Evolutionary conservation across 169 alveolate species (phyloP).

Genomic region (Eimeria falciformis): DNA sequence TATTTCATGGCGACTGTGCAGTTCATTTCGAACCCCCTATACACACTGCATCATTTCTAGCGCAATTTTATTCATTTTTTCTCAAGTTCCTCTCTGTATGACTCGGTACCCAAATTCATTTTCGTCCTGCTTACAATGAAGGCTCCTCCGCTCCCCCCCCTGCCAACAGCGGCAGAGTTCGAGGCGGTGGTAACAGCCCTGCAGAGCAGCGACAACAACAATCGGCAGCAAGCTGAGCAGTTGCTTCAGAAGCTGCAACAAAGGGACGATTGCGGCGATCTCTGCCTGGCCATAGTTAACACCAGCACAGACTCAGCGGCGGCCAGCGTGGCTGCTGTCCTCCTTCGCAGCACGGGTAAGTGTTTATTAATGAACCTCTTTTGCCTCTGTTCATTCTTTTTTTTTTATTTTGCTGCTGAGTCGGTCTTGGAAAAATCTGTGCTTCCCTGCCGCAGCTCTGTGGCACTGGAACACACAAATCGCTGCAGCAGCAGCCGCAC

Average conservation of each 20-base stretch:
- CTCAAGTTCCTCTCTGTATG: too few species aligned
- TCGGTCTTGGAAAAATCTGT: too few species aligned
- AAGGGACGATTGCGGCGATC: slow-evolving; percentile 9
- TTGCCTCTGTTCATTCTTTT: too few species aligned
- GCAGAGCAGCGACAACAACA: slow-evolving; percentile 48
- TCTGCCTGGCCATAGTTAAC: background rate
- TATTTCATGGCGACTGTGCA: too few species aligned
- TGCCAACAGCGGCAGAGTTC: slow-evolving; percentile 37
- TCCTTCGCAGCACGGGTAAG: slow-evolving; percentile 48
- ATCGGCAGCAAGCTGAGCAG: slow-evolving; percentile 44
- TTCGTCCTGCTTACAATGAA: too few species aligned
- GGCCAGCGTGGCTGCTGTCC: slow-evolving; percentile 43
- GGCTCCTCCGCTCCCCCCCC: background rate
- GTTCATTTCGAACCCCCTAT: too few species aligned
- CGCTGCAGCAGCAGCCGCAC: slow-evolving; percentile 40
- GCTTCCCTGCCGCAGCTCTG: background rate
- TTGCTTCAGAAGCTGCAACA: slow-evolving; percentile 42
- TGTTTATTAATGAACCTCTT: background rate
- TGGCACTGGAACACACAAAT: slow-evolving; percentile 55
- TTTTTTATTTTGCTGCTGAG: background rate
- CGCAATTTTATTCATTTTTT: too few species aligned
- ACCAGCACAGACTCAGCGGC: slow-evolving; percentile 11
- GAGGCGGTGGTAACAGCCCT: slow-evolving; percentile 37
- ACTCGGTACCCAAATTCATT: too few species aligned
- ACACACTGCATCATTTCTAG: too few species aligned